Conservation (phyloP, 352 stramenopile species). For the Phytophthora parvispora region DNA sequence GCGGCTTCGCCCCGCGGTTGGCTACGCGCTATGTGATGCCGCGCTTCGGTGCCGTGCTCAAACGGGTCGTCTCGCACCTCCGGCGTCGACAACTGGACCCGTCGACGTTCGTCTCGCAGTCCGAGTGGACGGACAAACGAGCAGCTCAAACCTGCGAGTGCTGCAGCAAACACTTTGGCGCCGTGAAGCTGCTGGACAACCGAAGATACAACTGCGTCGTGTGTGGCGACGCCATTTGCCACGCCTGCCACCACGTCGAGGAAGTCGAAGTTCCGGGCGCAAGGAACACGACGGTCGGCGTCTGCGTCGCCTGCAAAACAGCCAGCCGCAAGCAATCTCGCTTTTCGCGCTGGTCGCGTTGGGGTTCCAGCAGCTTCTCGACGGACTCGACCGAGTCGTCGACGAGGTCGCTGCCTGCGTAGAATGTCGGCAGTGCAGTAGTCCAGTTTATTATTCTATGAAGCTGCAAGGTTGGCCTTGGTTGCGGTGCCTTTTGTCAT, state of each 20-base stretch:
- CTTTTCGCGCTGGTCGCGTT: conserved; percentile 24
- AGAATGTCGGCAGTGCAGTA: neutral
- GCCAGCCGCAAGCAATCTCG: conserved; percentile 14
- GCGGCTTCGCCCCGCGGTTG: conserved; percentile 35
- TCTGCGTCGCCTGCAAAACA: conserved; percentile 43
- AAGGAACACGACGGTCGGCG: conserved; percentile 27
- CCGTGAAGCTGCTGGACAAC: conserved; percentile 31
- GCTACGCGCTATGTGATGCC: conserved; percentile 45
- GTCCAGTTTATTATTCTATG: conserved; percentile 26
- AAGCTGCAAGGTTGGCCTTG: too few species aligned
- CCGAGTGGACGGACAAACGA: conserved; percentile 44
- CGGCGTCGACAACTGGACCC: conserved; percentile 35
- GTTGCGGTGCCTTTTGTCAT: too few species aligned
- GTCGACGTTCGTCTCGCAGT: conserved; percentile 33
- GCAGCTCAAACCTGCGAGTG: conserved; percentile 41
- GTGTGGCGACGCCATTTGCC: conserved; percentile 60
- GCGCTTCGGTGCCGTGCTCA: conserved; percentile 42
- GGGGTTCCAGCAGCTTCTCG: conserved; percentile 14
- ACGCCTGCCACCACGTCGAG: conserved; percentile 41
- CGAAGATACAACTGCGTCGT: conserved; percentile 52
- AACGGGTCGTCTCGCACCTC: conserved; percentile 35
- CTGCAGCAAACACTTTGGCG: conserved; percentile 45
- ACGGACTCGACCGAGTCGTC: conserved; percentile 30
- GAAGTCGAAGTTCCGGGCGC: conserved; percentile 46
- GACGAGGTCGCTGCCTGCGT: conserved; percentile 24